These are phyloP conservation scores for Neofusicoccum umdonicola DNA, from an alignment of 2,329 filamentous ascomycete species.

Conservation along the genomic window DNA sequence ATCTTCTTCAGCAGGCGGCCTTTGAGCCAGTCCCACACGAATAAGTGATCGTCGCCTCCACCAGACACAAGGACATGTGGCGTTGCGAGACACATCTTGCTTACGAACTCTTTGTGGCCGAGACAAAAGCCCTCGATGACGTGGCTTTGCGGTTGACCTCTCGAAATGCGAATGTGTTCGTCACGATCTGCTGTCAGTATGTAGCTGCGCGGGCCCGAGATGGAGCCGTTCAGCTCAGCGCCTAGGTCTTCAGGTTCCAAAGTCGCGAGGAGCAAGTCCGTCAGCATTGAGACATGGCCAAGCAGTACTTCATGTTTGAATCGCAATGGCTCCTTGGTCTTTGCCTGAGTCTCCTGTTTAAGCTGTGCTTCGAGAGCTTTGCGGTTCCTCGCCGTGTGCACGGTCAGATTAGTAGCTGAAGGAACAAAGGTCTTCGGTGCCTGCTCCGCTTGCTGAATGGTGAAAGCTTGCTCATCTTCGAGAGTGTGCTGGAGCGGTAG, in stretches of 20 bases:
- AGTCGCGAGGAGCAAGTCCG: slow-evolving; percentile 63
- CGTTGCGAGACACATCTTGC: slow-evolving; percentile 66
- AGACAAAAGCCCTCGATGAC: slow-evolving; percentile 88
- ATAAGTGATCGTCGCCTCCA: slow-evolving; percentile 76
- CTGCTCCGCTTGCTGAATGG: slow-evolving; percentile 15
- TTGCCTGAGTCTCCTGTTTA: slow-evolving; percentile 41
- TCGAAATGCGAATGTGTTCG: slow-evolving; percentile 85
- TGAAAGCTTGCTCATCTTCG: slow-evolving; percentile 28
- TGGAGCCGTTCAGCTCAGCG: not conserved
- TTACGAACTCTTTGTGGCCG: slow-evolving; percentile 83
- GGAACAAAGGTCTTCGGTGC: slow-evolving; percentile 45
- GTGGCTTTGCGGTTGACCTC: slow-evolving; percentile 77
- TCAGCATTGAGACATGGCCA: slow-evolving; percentile 94
- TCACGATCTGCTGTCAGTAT: slow-evolving; percentile 69
- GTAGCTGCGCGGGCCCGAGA: slow-evolving; percentile 48
- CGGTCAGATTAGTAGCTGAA: slow-evolving; percentile 57
- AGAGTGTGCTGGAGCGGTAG: slow-evolving; percentile 64
- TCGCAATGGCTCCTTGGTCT: slow-evolving; percentile 48
- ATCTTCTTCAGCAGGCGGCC: slow-evolving; percentile 55
- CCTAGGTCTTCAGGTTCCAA: slow-evolving; percentile 43
- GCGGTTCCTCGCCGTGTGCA: slow-evolving; percentile 61
- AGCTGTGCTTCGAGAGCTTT: slow-evolving; percentile 57
- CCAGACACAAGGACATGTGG: slow-evolving; percentile 74
- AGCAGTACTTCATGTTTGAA: slow-evolving; percentile 80
- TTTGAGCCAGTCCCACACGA: slow-evolving; percentile 77